Evolutionary conservation across 371 early-diverging fungal species (phyloP), one percentile per base, ranked within the genome.

Genomic region (Syncephalastrum contaminatum): DNA sequence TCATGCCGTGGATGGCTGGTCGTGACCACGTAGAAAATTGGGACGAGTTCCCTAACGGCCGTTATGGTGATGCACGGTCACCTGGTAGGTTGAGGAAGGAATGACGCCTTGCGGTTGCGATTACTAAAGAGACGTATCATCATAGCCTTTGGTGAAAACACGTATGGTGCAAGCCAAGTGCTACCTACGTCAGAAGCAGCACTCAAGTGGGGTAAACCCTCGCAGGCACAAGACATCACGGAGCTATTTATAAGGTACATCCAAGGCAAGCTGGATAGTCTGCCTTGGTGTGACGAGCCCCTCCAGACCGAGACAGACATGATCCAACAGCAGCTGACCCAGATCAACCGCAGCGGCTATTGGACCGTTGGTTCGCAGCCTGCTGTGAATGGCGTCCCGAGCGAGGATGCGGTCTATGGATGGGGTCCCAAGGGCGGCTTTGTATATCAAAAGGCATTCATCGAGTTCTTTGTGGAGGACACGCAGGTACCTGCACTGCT

Each of bases 11-110:
- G 60, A 43, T 59, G 14, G 57, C 62, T 43, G 42, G 62, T 43
- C 66, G 60, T 50, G 73, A 72, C 45, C 65, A 66, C n/a, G 74
- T 75, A 5, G 83, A 83, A 58, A 74, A 85, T 20, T 96, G 95
- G 95, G 97, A 98, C 78, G 96, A 98, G 49, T 97, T 92, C 68
- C 97, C 97, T 22, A 98, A 98, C 67, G 97, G 98, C 19, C 88
- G 98, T 39, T 98, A 95, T 90, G 97, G 97, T 58, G 96, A 96
- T 72, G 86, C 96, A 25, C 77, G 95, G 21, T 97, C 97, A 15
- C 87, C 92, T 20, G 79, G 79, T 75, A 73, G 40, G 42, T 88
- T 15, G 20, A 4, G 14, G n/a, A n/a, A n/a, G 39, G 6, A 36
- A 41, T 4, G 5, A 14, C 46, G 36, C 20, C 14, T 3, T 50